A percentile compares a stretch with the other conserved stretches of the same genome.
Conservation (phyloP, 2,329 filamentous ascomycete genomes). For the Beauveria sp. region DNA sequence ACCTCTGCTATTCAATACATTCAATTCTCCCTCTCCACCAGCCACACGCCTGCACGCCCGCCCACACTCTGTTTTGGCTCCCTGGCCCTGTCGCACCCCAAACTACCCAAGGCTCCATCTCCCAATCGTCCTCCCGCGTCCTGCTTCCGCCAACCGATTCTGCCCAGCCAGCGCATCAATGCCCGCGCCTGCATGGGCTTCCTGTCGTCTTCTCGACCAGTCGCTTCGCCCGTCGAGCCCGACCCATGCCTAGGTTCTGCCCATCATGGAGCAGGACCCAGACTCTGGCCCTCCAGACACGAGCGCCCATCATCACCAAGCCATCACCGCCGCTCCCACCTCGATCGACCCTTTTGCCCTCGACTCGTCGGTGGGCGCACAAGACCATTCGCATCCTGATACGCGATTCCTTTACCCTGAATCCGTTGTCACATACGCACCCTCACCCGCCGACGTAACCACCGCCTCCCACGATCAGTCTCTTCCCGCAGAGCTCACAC, state of each 20-base stretch:
- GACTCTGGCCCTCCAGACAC: constrained; percentile 13
- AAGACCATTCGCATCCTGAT: constrained; percentile 8
- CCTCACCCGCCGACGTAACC: constrained; percentile 17
- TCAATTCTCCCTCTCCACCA: neutral
- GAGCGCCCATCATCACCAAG: constrained; percentile 16
- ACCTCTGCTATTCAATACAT: neutral
- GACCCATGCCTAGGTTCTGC: constrained; percentile 32
- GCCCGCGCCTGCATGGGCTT: constrained; percentile 32
- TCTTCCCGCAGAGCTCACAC: constrained; percentile 8
- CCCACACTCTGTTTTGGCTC: neutral
- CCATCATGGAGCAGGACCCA: constrained; percentile 39
- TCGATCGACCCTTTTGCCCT: neutral
- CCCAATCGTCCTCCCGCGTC: constrained; percentile 10
- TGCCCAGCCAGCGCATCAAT: constrained; percentile 12
- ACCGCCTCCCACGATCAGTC: constrained; percentile 11
- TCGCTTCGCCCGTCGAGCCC: constrained; percentile 34
- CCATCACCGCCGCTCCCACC: constrained; percentile 14
- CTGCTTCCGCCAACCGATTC: constrained; percentile 3
- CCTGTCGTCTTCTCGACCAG: constrained; percentile 30
- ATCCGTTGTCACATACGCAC: constrained; percentile 20
- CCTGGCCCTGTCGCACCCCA: constrained; percentile 8
- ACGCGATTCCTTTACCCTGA: neutral
- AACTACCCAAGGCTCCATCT: constrained; percentile 9
- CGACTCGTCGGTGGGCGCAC: neutral
- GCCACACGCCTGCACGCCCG: constrained; percentile 3